These are phyloP conservation scores for Berkeleyomyces rouxiae DNA, from an alignment of 2,329 filamentous ascomycete species.

Conservation along the genomic window DNA sequence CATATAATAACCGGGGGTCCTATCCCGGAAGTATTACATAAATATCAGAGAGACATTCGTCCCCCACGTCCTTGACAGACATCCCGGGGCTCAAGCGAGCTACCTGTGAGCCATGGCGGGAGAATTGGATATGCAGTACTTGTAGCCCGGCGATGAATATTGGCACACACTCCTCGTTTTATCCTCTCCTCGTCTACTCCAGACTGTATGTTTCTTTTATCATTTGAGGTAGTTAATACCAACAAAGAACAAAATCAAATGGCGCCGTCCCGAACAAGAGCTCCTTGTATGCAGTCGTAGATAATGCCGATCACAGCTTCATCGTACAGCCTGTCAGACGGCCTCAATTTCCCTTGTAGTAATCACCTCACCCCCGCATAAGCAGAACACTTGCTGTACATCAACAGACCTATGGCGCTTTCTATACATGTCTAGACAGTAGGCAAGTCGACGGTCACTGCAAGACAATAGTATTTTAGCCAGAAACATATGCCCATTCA, in stretches of 20 bases:
- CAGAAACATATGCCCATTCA: no score
- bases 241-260: not conserved
- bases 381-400: no score
- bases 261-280: not conserved
- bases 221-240: not conserved
- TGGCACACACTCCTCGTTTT: not conserved
- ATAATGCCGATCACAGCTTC: no score
- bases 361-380: no score
- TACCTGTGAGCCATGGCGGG: not conserved
- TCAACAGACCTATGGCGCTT: no score
- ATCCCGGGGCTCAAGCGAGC: not conserved
- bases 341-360: no score
- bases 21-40: not conserved
- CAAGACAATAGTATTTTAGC: no score
- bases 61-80: not conserved
- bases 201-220: not conserved
- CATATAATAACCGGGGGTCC: not conserved
- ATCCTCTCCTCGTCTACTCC: not conserved
- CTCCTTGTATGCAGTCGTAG: not conserved
- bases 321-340: no score
- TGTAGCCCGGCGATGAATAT: not conserved
- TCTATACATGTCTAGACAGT: no score
- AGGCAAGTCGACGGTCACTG: no score
- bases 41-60: not conserved
- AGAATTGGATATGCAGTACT: not conserved